Evolutionary conservation across 495 filamentous ascomycete species (phyloP).

Genomic region (Neurospora sp.): DNA sequence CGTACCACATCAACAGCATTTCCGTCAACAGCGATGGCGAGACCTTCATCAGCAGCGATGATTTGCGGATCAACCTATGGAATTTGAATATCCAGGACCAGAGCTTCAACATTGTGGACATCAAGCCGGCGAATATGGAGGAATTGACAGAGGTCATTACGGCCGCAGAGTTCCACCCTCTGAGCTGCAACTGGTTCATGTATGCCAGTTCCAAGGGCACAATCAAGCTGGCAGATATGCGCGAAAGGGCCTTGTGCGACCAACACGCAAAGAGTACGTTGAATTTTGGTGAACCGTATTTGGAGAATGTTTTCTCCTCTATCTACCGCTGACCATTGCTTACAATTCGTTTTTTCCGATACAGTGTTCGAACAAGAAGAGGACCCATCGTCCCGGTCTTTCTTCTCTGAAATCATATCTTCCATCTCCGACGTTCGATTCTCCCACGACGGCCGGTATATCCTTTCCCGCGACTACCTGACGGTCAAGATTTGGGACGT

Average conservation of each 20-base stretch:
- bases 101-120: constrained; percentile 99
- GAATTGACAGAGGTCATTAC: constrained; percentile 98
- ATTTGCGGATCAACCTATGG: constrained; percentile 96
- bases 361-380: constrained; percentile 98
- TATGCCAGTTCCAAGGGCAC: constrained; percentile 98
- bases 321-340: neutral
- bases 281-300: neutral
- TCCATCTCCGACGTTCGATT: constrained; percentile 98
- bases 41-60: constrained; percentile 97
- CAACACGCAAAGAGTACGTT: constrained; percentile 84
- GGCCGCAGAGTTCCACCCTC: constrained; percentile 92
- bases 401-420: constrained; percentile 99
- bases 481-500: constrained; percentile 99
- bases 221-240: constrained; percentile 97
- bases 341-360: constrained; percentile 1
- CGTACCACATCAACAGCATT: constrained; percentile 99
- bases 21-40: constrained; percentile 99
- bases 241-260: constrained; percentile 90
- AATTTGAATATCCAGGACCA: constrained; percentile 98
- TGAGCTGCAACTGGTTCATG: constrained; percentile 99
- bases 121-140: constrained; percentile 99
- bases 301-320: neutral
- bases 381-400: constrained; percentile 94
- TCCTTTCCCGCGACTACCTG: constrained; percentile 92
- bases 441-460: constrained; percentile 91